A percentile compares a stretch with the other conserved stretches of the same genome.
phyloP scores from a whole-genome alignment of 176 grass and related monocot species.

The Oropetium thomaeum region DNA sequence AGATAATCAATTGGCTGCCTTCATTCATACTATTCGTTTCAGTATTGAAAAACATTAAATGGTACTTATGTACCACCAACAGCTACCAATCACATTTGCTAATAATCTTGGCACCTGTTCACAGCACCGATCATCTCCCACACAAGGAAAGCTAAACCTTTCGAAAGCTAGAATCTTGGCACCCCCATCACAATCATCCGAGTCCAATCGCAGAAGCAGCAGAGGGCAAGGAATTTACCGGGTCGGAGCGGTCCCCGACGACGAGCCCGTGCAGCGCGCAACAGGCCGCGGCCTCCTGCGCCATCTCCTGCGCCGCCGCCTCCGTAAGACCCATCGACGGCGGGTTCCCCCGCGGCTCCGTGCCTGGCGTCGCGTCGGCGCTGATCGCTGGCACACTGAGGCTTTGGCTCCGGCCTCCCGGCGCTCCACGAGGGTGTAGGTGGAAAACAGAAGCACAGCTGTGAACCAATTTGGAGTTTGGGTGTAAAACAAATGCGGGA shows the following conservation, averaged over 20 bases:
- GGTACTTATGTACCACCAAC: background rate
- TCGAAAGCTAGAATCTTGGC: background rate
- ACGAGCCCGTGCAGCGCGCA: conserved; percentile 65
- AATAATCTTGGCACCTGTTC: background rate
- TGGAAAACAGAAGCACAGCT: background rate
- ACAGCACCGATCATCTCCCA: background rate
- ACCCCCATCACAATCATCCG: background rate
- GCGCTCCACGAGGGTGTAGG: background rate
- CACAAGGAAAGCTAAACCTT: background rate
- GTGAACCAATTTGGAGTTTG: background rate
- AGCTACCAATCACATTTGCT: background rate
- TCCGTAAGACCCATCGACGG: background rate
- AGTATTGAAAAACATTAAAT: background rate
- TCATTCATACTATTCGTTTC: background rate
- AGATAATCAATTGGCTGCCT: background rate
- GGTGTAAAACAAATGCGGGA: background rate
- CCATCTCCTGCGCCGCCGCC: conserved; percentile 42
- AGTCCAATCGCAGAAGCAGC: background rate
- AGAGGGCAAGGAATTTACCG: conserved; percentile 24
- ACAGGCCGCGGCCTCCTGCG: conserved; percentile 50
- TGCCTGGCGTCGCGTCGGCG: background rate
- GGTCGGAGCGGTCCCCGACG: conserved; percentile 59
- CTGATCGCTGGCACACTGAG: conserved; percentile 2
- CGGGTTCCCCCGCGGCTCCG: background rate
- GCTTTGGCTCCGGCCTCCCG: background rate